Evolutionary conservation across 1,139 yeast species (phyloP), one percentile per base, ranked within the genome.

Genomic region (Geotrichum histeridarum): DNA sequence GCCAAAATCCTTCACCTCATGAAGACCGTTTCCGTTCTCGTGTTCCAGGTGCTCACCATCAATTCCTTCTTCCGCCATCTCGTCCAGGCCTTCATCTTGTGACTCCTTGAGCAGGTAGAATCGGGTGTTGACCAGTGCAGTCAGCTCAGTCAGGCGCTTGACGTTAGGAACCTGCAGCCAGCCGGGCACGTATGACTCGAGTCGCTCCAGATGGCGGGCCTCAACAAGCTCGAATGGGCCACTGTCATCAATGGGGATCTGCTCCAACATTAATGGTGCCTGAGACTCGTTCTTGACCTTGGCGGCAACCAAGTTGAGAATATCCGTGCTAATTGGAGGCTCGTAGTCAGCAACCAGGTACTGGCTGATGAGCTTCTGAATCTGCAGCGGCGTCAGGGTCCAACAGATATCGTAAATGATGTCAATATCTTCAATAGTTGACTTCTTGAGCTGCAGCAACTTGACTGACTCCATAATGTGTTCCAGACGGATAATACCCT

Each of bases 151-250:
- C 53, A 93, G 83, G 70, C 94, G 79, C 74, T 95, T 86, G 48
- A 94, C 84, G 41, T 82, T 84, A 46, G 98, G 98, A 61, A 90
- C 81, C 61, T 86, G 88, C 72, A 91, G 76, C 89, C 95, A 87
- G 1, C 95, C 94, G 42, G 99, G 99, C 59, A 94, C 95, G 67
- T 91, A 93, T 1, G 97, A 95, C 72, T 93, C 98, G 51, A 94
- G 91, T 67, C 90, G 81, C 55, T 88, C 82, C 70, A 93, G 84
- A 54, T 89, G 91, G 64, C 99, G 81, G 49, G 94, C 84, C 57
- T 82, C 86, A 55, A 89, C 86, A 59, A 83, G 79, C 74, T 95
- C 89, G 70, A 91, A 93, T 64, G 94, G 91, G 1, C 96, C 96
- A 61, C 84, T 71, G 56, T 77, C 79, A 56, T 75, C 78, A 9